These are phyloP conservation scores for Trypanosoma brucei DNA, from an alignment of 208 protist species.

Conservation along the genomic window DNA sequence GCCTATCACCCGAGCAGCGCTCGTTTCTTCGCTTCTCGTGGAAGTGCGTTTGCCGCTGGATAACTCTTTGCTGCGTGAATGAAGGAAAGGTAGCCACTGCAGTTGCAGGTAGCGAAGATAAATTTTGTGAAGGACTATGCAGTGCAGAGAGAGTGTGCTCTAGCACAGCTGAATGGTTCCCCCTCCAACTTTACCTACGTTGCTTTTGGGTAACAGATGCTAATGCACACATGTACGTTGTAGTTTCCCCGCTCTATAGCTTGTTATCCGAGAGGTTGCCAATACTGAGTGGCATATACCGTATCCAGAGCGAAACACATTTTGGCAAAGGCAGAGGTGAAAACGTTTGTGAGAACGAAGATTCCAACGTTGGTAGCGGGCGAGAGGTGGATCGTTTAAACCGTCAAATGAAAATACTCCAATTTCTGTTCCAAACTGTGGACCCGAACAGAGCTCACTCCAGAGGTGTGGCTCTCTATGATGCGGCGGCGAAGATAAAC, in stretches of 20 bases:
- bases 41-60: slow-evolving; percentile 38
- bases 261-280: slow-evolving; percentile 25
- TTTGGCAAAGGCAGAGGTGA: slow-evolving; percentile 1
- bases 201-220: slow-evolving; percentile 44
- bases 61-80: slow-evolving; percentile 25
- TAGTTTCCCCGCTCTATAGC: slow-evolving; percentile 38
- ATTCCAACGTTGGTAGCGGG: no score
- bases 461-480: slow-evolving; percentile 48
- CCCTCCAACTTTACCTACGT: slow-evolving; percentile 40
- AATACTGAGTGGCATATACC: slow-evolving; percentile 5
- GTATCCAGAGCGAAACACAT: neutral
- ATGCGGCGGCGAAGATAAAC: slow-evolving; percentile 43
- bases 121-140: neutral
- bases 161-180: slow-evolving; percentile 12
- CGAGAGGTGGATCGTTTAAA: neutral
- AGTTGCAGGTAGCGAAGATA: neutral
- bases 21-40: slow-evolving; percentile 42
- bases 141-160: neutral
- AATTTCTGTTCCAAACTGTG: slow-evolving; percentile 9
- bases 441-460: slow-evolving; percentile 14
- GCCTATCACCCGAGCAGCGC: slow-evolving; percentile 29
- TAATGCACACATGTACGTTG: slow-evolving; percentile 51
- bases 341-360: no score
- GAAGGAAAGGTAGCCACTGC: neutral
- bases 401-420: slow-evolving; percentile 7